These are phyloP conservation scores for Teratosphaeria epicoccoides DNA, from an alignment of 2,329 filamentous ascomycete genomes.

Conservation along the genomic window DNA sequence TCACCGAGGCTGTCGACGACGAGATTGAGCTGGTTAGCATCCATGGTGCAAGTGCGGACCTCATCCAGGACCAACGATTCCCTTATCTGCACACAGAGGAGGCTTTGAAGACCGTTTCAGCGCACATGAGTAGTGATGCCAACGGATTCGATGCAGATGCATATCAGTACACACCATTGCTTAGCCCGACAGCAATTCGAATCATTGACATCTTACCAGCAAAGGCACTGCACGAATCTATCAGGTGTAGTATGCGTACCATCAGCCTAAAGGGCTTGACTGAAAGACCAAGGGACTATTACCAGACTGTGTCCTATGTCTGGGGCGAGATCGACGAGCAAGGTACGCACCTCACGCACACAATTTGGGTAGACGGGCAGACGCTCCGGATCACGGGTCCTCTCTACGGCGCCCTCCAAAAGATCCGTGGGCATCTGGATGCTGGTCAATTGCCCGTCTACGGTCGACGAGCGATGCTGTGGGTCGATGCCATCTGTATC, in stretches of 20 bases:
- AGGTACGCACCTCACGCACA: neutral
- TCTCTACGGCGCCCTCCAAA: neutral
- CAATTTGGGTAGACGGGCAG: neutral
- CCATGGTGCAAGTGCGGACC: neutral
- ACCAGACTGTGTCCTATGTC: neutral
- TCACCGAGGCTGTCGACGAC: neutral
- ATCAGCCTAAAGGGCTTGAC: neutral
- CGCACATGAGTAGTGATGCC: neutral
- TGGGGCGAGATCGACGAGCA: neutral
- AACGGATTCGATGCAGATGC: neutral
- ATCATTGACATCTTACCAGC: neutral
- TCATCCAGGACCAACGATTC: neutral
- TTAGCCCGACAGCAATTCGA: neutral
- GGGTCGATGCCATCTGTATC: constrained; percentile 4
- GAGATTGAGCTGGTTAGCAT: neutral
- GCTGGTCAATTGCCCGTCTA: neutral
- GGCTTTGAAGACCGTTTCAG: neutral
- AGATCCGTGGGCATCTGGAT: neutral
- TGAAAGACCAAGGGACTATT: neutral
- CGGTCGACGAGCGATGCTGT: neutral
- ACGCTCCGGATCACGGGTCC: neutral
- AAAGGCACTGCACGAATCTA: neutral
- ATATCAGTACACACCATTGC: neutral
- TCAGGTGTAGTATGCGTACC: neutral
- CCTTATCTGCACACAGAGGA: neutral